Evolutionary conservation across 768 basidiomycete genomes (phyloP), one percentile per base, ranked within the genome.

Genomic region (Boletus subparvulus): DNA sequence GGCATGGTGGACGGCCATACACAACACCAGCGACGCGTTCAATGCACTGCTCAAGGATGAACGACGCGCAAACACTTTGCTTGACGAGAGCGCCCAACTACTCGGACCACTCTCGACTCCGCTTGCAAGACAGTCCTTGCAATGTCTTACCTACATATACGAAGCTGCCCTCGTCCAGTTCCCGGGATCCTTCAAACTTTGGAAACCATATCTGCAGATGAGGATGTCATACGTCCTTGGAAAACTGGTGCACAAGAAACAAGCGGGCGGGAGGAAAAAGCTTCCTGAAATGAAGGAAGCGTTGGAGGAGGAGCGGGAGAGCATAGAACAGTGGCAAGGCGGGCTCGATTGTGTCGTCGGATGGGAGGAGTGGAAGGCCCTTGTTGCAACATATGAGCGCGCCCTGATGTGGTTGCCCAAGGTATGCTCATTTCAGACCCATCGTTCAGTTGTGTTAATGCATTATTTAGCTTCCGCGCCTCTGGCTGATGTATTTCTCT

Each of bases 401-500:
- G 92, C 92, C 55, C 76, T 99, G 40, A 92, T 92, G 86, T 98
- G 94, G 90, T 72, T 98, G 48, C 93, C 94, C 53, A 90, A 86
- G 71, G 94, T 94, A 65, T 61, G 85, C 32, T 46, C 28, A 3
- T 55, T 47, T 11, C 24, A 35, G 21, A 46, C 43, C 21, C 37
- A 0, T 50, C 42, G 14, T 32, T 28, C 50, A 43, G 12, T 54
- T 26, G 50, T 40, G 59, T 54, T 62, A 13, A 58, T 55, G 26
- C 41, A 19, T 17, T 14, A 36, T 35, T 28, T 62, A 98, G 94
- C 81, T 98, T 67, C 97, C 97, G 3, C 85, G 92, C 43, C 70
- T 98, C 69, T 99, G 97, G 97, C 74, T 97, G 45, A 85, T 94
- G 77, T 98, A 98, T 73, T 78, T 93, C 47, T 89, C 92, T 52